Base-by-base conservation (phyloP, 2,329 filamentous ascomycete genomes). In the Xylariaceae sp. region DNA sequence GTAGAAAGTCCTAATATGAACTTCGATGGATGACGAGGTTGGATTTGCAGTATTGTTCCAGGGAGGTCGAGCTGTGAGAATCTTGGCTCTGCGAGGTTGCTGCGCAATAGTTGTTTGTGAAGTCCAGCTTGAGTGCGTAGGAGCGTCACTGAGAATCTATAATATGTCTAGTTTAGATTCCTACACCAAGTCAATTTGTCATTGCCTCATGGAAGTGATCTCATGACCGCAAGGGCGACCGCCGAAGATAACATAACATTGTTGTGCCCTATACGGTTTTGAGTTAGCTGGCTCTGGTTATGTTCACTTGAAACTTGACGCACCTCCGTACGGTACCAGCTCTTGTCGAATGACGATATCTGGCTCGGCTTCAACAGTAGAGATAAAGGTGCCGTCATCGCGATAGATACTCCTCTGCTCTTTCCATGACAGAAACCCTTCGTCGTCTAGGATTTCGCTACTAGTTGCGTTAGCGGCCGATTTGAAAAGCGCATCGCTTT, bases 241-340 rank as follows among this genome's bases (percentile, higher is more conserved):
- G 85, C 80, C 1, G 85, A 79, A 65, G 83, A 88, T 6, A 82
- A 82, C 68, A 89, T 80, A 32, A 92, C 78, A 44, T 81, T 75
- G 66, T 91, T 91, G 67, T 92, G 89, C 5, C 84, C 86, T 89
- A 50, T 35, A 24, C 15, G 30, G 32, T 11, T 4, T n/a, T 20
- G 4, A 21, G 11, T 61, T 18, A 49, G 53, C 24, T 7, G 7
- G 30, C 40, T 21, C 13, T 30, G 27, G 3, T 26, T 2, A 6
- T 8, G 39, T 2, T 2, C 4, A 10, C 7, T 43, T 10, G 24
- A 6, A 33, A 23, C 3, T 10, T 15, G 48, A 70, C 79, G 70
- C 61, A 84, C 82, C 81, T 60, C 82, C 82, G 40, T 80, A 75
- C 8, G 78, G 76, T 24, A 81, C 76, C 24, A 82, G 63, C 58